Evolutionary conservation across 257 asterid genomes (phyloP), one percentile per base, ranked within the genome.

Genomic region (Solanum tacnaense): DNA sequence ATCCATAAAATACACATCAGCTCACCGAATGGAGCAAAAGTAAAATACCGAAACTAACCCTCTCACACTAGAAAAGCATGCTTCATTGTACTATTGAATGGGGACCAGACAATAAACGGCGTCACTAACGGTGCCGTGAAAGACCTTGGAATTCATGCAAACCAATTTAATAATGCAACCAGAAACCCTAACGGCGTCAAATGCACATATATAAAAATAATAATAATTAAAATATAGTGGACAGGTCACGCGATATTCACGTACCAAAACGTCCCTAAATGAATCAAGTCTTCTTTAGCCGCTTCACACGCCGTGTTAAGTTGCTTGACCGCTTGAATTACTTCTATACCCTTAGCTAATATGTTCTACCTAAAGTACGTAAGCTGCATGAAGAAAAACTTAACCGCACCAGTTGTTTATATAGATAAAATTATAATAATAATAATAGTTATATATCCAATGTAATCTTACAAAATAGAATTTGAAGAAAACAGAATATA

Each of bases 61-160:
- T 18, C 39, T 27, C 25, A 73, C 7, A 46, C 23, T 49, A 49
- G 71, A 82, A 31, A 82, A 82, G 71, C 85, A 87, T 68, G 86
- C 83, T 23, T 32, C 11, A 78, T 10, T 31, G 82, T 25, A 56
- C 85, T 44, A 16, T 23, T 2, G 68, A 82, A 3, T 3, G 23
- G 44, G 84, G 88, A 85, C 90, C 88, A 87, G 85, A 78, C 90
- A 84, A 87, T 87, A 36, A 31, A 68, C 67, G 46, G n/a, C 87
- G 88, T 79, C 81, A 78, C 1, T 52, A 56, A 85, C 84, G 74
- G 88, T 86, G 86, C 88, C 62, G 60, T 6, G 1, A 74, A 46
- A 52, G 44, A 49, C 31, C 49, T n/a, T 13, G n/a, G 12, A 82
- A 49, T 11, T 29, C 71, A 46, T 85, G 68, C 32, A 21, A 36